Conservation (phyloP, 768 basidiomycete genomes). For the Mycena polygramma region DNA sequence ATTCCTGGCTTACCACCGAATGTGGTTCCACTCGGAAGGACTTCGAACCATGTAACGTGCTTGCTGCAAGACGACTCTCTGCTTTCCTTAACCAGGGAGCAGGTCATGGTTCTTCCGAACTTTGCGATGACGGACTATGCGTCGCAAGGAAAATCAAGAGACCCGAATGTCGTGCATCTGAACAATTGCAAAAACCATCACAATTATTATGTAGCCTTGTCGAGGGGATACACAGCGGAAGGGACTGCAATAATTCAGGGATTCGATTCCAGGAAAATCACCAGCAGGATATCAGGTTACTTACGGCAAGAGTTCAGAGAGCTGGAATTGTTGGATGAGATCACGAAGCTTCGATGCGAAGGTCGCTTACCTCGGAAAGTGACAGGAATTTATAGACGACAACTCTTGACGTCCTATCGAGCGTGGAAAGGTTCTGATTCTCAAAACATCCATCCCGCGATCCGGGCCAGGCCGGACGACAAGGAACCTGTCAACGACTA, state of each 20-base stretch:
- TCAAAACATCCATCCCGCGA: background rate
- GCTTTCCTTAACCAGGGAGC: background rate
- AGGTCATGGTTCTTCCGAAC: slow-evolving; percentile 4
- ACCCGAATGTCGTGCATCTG: background rate
- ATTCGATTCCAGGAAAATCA: slow-evolving; percentile 9
- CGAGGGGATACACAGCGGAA: background rate
- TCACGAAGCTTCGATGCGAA: background rate
- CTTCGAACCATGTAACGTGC: background rate
- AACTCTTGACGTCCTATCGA: background rate
- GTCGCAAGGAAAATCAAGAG: slow-evolving; percentile 1
- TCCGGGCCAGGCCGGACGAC: background rate
- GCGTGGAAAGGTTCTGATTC: background rate
- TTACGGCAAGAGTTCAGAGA: too few relatives aligned
- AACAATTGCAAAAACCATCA: slow-evolving; percentile 11
- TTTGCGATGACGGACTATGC: slow-evolving; percentile 14
- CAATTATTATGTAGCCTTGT: slow-evolving; percentile 6
- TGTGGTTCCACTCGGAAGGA: background rate
- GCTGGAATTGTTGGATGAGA: slow-evolving; percentile 13
- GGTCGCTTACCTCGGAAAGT: background rate
- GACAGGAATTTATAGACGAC: background rate
- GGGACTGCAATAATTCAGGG: slow-evolving; percentile 1
- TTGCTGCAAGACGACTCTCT: slow-evolving; percentile 2
- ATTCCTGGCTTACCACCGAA: background rate
- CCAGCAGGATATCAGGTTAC: background rate
- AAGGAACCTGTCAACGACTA: background rate